Evolutionary conservation across 495 filamentous ascomycete species (phyloP).

Genomic region (Daldinia loculata): DNA sequence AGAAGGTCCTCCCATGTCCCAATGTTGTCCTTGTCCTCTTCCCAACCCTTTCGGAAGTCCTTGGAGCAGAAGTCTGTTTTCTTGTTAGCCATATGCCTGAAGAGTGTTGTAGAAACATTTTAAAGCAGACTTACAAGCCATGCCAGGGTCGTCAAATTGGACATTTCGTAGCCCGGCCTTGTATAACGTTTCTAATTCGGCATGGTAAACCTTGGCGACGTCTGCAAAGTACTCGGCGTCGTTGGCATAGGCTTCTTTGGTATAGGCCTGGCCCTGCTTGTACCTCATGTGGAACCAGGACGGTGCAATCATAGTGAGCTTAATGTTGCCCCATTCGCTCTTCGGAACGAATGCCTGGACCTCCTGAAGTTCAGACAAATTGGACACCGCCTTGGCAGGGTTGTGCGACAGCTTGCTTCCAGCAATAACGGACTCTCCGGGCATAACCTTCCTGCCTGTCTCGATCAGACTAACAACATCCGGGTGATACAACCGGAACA

Average conservation of each 20-base stretch:
- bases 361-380: constrained; percentile 74
- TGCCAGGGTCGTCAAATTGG: constrained; percentile 79
- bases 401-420: constrained; percentile 76
- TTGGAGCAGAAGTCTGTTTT: constrained; percentile 76
- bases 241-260: constrained; percentile 67
- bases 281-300: constrained; percentile 79
- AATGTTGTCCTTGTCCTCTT: constrained; percentile 65
- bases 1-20: constrained; percentile 67
- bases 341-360: constrained; percentile 68
- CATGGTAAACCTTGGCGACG: constrained; percentile 76
- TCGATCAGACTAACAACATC: constrained; percentile 78
- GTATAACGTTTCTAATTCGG: constrained; percentile 70
- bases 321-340: constrained; percentile 69
- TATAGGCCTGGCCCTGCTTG: constrained; percentile 73
- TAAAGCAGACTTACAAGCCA: constrained; percentile 67
- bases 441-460: constrained; percentile 68
- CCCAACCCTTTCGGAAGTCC: constrained; percentile 75
- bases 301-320: constrained; percentile 76
- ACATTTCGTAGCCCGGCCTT: constrained; percentile 74
- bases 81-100: not conserved
- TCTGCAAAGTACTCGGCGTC: constrained; percentile 79
- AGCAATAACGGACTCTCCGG: constrained; percentile 77
- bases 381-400: constrained; percentile 67
- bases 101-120: not conserved
- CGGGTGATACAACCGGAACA: constrained; percentile 79